Conservation (phyloP, 495 filamentous ascomycete genomes). For the Trichocladium antarcticum region DNA sequence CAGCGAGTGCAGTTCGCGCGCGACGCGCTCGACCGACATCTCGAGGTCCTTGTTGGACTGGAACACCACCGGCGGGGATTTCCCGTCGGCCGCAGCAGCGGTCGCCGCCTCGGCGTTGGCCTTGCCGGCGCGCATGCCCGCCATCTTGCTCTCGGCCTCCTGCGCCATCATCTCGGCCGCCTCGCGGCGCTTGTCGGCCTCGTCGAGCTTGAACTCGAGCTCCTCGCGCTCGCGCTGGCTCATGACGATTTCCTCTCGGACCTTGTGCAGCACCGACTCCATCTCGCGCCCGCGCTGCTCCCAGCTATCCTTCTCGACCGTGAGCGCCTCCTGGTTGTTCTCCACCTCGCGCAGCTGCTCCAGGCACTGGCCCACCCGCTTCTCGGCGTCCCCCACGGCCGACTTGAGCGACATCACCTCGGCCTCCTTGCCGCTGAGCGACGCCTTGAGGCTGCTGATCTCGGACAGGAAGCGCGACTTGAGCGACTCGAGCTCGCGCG, state of each 20-base stretch:
- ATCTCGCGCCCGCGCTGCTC: slow-evolving; percentile 75
- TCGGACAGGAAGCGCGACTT: slow-evolving; percentile 84
- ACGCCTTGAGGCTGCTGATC: slow-evolving; percentile 79
- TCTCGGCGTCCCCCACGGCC: slow-evolving; percentile 78
- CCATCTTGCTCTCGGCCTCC: slow-evolving; percentile 64
- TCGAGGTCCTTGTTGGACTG: slow-evolving; percentile 49
- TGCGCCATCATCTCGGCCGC: slow-evolving; percentile 51
- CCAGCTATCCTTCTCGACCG: slow-evolving; percentile 73
- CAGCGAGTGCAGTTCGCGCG: slow-evolving; percentile 76
- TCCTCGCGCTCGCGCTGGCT: slow-evolving; percentile 66
- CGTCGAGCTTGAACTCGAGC: slow-evolving; percentile 56
- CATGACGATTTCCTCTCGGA: slow-evolving; percentile 69
- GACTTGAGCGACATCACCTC: slow-evolving; percentile 75
- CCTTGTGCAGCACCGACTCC: slow-evolving; percentile 63
- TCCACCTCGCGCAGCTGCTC: slow-evolving; percentile 69
- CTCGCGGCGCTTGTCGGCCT: slow-evolving; percentile 60
- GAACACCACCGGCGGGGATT: slow-evolving; percentile 5
- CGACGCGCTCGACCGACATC: slow-evolving; percentile 83
- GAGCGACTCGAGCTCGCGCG: slow-evolving; percentile 80
- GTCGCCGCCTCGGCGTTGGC: slow-evolving; percentile 29
- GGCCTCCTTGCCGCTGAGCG: slow-evolving; percentile 79
- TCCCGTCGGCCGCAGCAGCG: slow-evolving; percentile 3
- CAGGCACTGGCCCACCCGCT: slow-evolving; percentile 74
- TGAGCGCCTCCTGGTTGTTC: slow-evolving; percentile 52
- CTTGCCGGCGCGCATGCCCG: slow-evolving; percentile 49